phyloP scores from a whole-genome alignment of 257 asterid species.

The Fraxinus pennsylvanica region DNA sequence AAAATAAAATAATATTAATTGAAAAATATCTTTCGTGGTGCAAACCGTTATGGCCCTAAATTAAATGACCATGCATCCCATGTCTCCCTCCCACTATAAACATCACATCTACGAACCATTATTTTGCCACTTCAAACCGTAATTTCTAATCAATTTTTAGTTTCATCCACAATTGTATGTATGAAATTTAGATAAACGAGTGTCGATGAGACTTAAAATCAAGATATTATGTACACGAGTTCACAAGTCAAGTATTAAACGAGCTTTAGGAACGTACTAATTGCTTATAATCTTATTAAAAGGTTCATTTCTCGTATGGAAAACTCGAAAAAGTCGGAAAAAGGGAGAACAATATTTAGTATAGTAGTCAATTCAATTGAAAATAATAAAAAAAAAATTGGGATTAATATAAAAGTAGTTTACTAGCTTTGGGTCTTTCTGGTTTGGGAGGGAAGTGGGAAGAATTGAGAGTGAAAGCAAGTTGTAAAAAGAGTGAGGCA shows the following conservation, averaged over 20 bases:
- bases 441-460: background rate
- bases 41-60: constrained; percentile 39
- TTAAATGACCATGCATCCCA: constrained; percentile 35
- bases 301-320: background rate
- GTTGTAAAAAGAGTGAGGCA: background rate
- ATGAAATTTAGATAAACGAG: background rate
- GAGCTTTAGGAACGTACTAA: background rate
- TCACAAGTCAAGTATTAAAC: background rate
- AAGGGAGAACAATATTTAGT: background rate
- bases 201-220: background rate
- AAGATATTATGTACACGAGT: background rate
- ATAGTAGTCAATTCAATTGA: constrained; percentile 6
- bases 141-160: background rate
- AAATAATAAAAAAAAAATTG: background rate
- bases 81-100: constrained; percentile 20
- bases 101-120: constrained; percentile 22
- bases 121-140: constrained; percentile 2
- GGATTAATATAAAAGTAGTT: constrained; percentile 1
- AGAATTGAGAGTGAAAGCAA: background rate
- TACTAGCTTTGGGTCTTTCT: background rate
- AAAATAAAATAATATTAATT: too few species aligned
- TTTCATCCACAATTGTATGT: background rate
- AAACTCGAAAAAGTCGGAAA: background rate
- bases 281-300: background rate
- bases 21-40: background rate